These are phyloP conservation scores for Ophiostoma ulmi DNA, from an alignment of 2,329 filamentous ascomycete genomes.

Conservation along the genomic window DNA sequence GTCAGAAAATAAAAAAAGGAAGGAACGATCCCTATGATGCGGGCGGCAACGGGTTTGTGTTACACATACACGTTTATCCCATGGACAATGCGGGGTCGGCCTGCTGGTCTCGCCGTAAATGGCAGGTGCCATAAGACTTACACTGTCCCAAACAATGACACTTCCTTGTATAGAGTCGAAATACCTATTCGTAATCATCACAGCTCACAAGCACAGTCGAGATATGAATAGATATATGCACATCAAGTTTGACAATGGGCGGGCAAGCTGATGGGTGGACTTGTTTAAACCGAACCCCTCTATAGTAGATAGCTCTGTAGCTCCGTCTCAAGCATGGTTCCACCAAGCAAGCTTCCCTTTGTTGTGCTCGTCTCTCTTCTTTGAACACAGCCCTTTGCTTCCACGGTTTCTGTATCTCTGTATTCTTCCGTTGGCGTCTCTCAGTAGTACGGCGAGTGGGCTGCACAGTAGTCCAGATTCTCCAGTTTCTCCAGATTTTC, in stretches of 20 bases:
- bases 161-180: background rate
- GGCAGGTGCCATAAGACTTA: conserved; percentile 9
- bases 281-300: conserved; percentile 17
- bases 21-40: background rate
- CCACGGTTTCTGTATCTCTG: background rate
- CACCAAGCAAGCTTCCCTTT: background rate
- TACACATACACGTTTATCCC: conserved; percentile 14
- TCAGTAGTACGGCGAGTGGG: background rate
- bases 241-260: background rate
- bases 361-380: background rate
- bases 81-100: conserved; percentile 8
- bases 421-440: conserved; percentile 7
- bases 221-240: background rate
- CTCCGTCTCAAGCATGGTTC: background rate
- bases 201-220: background rate
- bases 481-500: background rate
- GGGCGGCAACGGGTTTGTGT: background rate
- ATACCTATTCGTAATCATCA: background rate
- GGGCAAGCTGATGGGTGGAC: conserved; percentile 20
- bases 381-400: background rate
- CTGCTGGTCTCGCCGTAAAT: background rate
- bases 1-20: background rate
- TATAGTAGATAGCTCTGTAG: background rate
- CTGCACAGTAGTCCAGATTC: background rate
- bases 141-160: background rate